Evolutionary conservation across 371 early-diverging fungal genomes (phyloP), one percentile per base, ranked within the genome.

Genomic region (Mortierella sp.): DNA sequence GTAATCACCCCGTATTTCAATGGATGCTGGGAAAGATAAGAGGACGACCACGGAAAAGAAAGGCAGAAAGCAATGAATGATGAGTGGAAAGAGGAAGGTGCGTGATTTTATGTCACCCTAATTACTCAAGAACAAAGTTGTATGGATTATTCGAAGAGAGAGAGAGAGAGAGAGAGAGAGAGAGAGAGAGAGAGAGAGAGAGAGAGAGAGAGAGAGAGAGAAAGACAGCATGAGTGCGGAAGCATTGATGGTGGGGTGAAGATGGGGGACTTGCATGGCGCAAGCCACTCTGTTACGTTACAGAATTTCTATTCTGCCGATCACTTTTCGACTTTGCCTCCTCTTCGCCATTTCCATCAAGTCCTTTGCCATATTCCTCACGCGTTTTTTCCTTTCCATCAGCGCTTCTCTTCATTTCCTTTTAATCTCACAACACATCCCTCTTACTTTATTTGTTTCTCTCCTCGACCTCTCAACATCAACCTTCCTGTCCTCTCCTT

Each of bases 241-340:
- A 23, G 15, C 23, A 28, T 23, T 4, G 51, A 23, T 37, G 58
- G 43, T 37, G 43, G 43, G 58, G 58, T 37, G 58, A 37, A 43
- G 37, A 57, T 57, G 43, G 30, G 11, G 14, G 58, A 23, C 58
- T 19, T 57, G 58, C 26, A n/a, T n/a, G n/a, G n/a, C n/a, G n/a
- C n/a, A n/a, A n/a, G n/a, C n/a, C n/a, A n/a, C n/a, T n/a, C n/a
- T n/a, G n/a, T n/a, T n/a, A n/a, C n/a, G n/a, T n/a, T n/a, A n/a
- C n/a, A n/a, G n/a, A n/a, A n/a, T n/a, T 26, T n/a, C n/a, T n/a
- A n/a, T n/a, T n/a, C n/a, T n/a, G n/a, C n/a, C n/a, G n/a, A n/a
- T n/a, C n/a, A n/a, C n/a, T n/a, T n/a, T n/a, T n/a, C n/a, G n/a
- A n/a, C n/a, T n/a, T n/a, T n/a, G n/a, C n/a, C n/a, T n/a, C n/a